These are phyloP conservation scores for Dactylonectria macrodidyma DNA, from an alignment of 2,329 filamentous ascomycete genomes.

Conservation along the genomic window DNA sequence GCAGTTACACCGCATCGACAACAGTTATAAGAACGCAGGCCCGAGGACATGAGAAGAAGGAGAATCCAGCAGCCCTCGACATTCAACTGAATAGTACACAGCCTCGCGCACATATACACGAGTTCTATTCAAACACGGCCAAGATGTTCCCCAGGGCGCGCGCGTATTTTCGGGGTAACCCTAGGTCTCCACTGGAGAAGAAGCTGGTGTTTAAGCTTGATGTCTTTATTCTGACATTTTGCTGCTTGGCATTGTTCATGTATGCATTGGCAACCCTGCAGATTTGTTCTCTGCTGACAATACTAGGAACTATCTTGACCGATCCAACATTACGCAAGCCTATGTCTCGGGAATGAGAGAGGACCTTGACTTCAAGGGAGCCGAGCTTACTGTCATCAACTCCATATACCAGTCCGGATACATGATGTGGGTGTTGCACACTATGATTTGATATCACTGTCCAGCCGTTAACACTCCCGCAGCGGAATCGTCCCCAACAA, in stretches of 20 bases:
- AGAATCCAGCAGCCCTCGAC: neutral
- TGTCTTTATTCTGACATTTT: constrained; percentile 47
- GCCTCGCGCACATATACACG: neutral
- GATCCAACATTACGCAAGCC: constrained; percentile 51
- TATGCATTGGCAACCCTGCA: constrained; percentile 20
- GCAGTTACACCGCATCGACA: neutral
- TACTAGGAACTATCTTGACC: constrained; percentile 54
- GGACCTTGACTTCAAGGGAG: constrained; percentile 63
- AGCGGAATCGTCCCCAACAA: constrained; percentile 70
- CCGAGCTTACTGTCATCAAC: constrained; percentile 58
- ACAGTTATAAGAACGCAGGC: constrained; percentile 24
- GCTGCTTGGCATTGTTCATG: constrained; percentile 52
- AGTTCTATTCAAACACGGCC: neutral
- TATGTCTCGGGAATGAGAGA: constrained; percentile 61
- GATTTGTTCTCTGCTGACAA: constrained; percentile 50
- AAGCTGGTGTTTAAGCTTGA: constrained; percentile 34
- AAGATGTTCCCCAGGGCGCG: constrained; percentile 18
- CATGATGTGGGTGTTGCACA: constrained; percentile 56
- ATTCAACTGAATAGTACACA: too few species aligned
- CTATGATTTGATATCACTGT: constrained; percentile 64
- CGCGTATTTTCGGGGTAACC: constrained; percentile 19
- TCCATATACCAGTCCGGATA: constrained; percentile 28
- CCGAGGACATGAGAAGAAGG: neutral
- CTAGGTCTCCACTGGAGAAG: constrained; percentile 26
- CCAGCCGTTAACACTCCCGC: constrained; percentile 46